Percentiles rank a stretch among this genome's conserved stretches.
phyloP scores from a whole-genome alignment of 2,329 filamentous ascomycete species.

The Didymella keratinophila region DNA sequence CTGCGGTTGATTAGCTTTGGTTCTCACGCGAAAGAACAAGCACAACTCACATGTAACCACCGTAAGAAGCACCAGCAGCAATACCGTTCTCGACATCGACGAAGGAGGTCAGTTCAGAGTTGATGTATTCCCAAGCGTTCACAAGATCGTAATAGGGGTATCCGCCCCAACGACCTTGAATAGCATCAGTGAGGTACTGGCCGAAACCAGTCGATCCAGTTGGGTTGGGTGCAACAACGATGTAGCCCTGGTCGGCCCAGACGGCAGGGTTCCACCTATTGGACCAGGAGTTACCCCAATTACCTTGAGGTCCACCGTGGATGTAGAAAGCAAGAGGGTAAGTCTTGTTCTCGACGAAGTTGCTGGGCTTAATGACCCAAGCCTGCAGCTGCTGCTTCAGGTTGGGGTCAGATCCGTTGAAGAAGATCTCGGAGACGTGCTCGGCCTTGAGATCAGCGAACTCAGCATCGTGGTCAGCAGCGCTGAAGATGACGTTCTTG shows the following conservation, averaged over 20 bases:
- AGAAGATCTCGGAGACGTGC: slow-evolving; percentile 76
- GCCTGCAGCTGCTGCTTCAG: slow-evolving; percentile 69
- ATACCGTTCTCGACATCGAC: slow-evolving; percentile 76
- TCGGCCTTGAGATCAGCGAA: slow-evolving; percentile 69
- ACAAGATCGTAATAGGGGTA: slow-evolving; percentile 84
- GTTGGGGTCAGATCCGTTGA: slow-evolving; percentile 65
- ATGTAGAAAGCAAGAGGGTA: slow-evolving; percentile 82
- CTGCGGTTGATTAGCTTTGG: too few species aligned
- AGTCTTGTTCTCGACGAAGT: slow-evolving; percentile 73
- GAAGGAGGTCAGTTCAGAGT: slow-evolving; percentile 65
- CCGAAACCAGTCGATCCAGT: slow-evolving; percentile 88
- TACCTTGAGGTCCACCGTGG: slow-evolving; percentile 82
- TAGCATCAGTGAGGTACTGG: slow-evolving; percentile 77
- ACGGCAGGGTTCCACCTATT: slow-evolving; percentile 86
- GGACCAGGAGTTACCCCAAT: slow-evolving; percentile 78
- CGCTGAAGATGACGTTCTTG: slow-evolving; percentile 62
- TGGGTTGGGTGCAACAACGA: slow-evolving; percentile 82
- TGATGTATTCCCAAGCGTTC: slow-evolving; percentile 77
- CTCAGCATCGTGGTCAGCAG: slow-evolving; percentile 69
- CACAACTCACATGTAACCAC: slow-evolving; percentile 58
- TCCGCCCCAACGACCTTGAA: slow-evolving; percentile 84
- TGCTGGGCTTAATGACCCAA: slow-evolving; percentile 67
- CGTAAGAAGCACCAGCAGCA: slow-evolving; percentile 69
- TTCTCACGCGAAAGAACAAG: too few species aligned
- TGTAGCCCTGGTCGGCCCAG: slow-evolving; percentile 86